phyloP scores from a whole-genome alignment of 257 asterid genomes.

The Solanum stenotomum region DNA sequence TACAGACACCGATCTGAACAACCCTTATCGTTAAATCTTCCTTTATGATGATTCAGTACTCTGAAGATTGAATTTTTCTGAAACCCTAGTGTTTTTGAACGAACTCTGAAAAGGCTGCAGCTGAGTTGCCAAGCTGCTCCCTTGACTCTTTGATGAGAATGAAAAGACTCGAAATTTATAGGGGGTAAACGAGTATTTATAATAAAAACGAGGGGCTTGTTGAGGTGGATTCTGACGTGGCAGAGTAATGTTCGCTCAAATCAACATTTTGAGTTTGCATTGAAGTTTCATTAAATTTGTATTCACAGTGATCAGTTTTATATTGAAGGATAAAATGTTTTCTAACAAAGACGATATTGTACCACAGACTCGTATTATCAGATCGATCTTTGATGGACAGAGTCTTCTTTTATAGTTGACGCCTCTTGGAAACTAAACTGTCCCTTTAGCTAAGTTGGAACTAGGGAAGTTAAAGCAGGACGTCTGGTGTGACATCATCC shows the following conservation, averaged over 20 bases:
- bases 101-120: not conserved
- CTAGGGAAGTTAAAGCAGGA: too few species aligned
- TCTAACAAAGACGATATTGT: too few species aligned
- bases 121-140: not conserved
- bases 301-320: not conserved
- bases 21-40: not conserved
- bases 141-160: not conserved
- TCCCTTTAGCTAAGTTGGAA: too few species aligned
- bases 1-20: not conserved
- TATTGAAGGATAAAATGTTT: too few species aligned
- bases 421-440: too few species aligned
- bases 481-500: too few species aligned
- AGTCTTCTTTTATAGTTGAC: too few species aligned
- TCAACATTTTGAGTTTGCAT: too few species aligned
- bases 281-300: too few species aligned
- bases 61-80: not conserved
- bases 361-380: not conserved
- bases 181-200: not conserved
- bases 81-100: not conserved
- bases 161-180: not conserved
- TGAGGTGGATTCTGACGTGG: not conserved
- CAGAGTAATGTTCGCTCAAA: not conserved
- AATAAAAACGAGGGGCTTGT: not conserved
- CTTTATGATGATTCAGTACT: not conserved
- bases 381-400: not conserved